A percentile compares a stretch with the other conserved stretches of the same genome.
Conservation (phyloP, 2,329 filamentous ascomycete species). For the Didymellaceae sp. region DNA sequence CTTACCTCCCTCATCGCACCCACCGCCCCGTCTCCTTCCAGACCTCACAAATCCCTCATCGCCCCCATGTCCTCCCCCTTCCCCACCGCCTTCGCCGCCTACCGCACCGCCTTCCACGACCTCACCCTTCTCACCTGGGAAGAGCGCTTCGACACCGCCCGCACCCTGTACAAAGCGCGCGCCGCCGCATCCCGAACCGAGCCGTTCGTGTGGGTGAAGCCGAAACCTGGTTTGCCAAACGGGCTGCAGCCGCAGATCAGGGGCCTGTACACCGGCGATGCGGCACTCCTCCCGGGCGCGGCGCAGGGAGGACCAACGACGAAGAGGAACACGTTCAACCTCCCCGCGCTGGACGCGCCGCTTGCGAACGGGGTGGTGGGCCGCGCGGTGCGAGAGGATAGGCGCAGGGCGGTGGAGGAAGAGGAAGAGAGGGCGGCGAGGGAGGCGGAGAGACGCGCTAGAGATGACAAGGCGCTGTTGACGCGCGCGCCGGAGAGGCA, state of each 20-base stretch:
- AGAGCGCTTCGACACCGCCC: constrained; percentile 43
- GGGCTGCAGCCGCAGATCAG: constrained; percentile 18
- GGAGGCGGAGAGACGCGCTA: not conserved
- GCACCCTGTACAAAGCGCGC: constrained; percentile 27
- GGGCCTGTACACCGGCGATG: not conserved
- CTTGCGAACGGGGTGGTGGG: not conserved
- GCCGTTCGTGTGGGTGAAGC: constrained; percentile 39
- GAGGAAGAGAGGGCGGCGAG: no score
- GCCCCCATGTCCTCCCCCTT: constrained; percentile 41
- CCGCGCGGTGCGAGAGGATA: not conserved
- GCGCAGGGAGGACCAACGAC: not conserved
- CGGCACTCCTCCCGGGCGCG: no score
- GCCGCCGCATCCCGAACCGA: constrained; percentile 24
- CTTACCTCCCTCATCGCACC: constrained; percentile 23
- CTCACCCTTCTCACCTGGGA: constrained; percentile 52
- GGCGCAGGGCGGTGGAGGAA: no score
- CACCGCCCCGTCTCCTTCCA: not conserved
- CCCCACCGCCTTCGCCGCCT: constrained; percentile 43
- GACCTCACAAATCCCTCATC: constrained; percentile 34
- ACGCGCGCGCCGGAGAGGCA: not conserved
- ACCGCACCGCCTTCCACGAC: constrained; percentile 50
- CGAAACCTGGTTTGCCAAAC: constrained; percentile 20
- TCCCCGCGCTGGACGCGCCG: not conserved
- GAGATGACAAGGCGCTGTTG: no score
- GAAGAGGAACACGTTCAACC: not conserved